Evolutionary conservation across 2,329 filamentous ascomycete genomes (phyloP), one percentile per base, ranked within the genome.

Genomic region (Biscogniauxia sp.): DNA sequence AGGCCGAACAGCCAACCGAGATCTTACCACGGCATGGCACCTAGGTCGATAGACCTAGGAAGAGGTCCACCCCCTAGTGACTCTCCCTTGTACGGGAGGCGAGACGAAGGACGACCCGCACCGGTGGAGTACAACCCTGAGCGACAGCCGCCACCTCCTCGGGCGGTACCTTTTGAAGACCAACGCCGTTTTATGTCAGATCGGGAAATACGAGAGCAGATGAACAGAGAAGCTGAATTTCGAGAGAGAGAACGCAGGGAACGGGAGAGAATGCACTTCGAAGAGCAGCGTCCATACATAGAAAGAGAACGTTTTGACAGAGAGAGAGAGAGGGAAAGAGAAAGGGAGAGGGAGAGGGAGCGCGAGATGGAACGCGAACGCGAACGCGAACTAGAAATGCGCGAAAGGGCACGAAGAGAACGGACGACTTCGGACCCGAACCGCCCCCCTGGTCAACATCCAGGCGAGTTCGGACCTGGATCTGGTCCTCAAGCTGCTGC

Each of bases 121-220:
- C 76, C 70, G 66, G 58, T 76, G 54, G 84, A 86, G 57, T 86
- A 85, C 68, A 83, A 83, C 61, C 78, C 79, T 0, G 84, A 87
- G 53, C 78, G 81, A 56, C 75, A 77, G 1, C 75, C 78, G 4
- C 73, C 28, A 7, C 28, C 28, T 32, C 28, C 74, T 20, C 71
- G 74, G 13, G 74, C 77, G 2, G 67, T 79, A 15, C 79, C 82
- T 54, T 85, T 82, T 64, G 84, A 88, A 59, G 83, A 86, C 20
- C 80, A 78, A 54, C 75, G 82, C 51, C 85, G 79, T 59, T 74
- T 82, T 59, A 73, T 76, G 11, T 79, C 81, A 20, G 83, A 84
- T 54, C 75, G 79, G 26, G 77, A 79, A 56, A 68, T 76, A 15
- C 68, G 72, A 55, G 76, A 77, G 41, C 72, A 70, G 2, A 73